Conservation (phyloP, 305 asterid species). For the Solanum hybrid region DNA sequence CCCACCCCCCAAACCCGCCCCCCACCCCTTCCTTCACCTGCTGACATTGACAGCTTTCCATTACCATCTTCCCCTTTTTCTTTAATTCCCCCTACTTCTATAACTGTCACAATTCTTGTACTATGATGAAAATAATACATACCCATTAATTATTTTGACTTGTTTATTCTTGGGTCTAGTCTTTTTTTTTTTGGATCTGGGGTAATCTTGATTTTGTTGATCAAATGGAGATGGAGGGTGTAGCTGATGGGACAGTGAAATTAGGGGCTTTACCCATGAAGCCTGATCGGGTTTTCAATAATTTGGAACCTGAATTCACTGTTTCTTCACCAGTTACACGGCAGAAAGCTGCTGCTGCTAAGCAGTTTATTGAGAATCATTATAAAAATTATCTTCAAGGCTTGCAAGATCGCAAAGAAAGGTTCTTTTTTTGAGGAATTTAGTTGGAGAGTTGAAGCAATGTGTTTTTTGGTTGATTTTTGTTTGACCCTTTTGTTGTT, state of each 20-base stretch:
- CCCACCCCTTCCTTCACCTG: not conserved
- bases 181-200: not conserved
- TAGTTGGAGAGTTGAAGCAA: not conserved
- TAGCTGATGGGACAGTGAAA: constrained; percentile 39
- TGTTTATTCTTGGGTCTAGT: not conserved
- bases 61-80: not conserved
- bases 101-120: not conserved
- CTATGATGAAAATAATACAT: not conserved
- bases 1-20: not conserved
- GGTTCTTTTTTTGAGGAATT: constrained; percentile 27
- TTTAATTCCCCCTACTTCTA: constrained; percentile 1
- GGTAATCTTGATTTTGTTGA: constrained; percentile 11
- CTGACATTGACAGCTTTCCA: constrained; percentile 13
- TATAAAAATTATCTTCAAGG: constrained; percentile 87
- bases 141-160: not conserved
- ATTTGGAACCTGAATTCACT: constrained; percentile 64
- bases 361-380: constrained; percentile 88
- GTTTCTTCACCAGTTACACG: constrained; percentile 92
- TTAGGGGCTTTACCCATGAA: constrained; percentile 45
- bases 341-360: constrained; percentile 93
- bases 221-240: constrained; percentile 34
- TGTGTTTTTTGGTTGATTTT: not conserved
- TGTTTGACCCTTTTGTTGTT: not conserved
- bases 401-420: constrained; percentile 89
- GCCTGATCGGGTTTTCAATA: constrained; percentile 56